A percentile compares a stretch with the other conserved stretches of the same genome.
phyloP scores from a whole-genome alignment of 2,329 filamentous ascomycete genomes.

The Monosporascus sp. region DNA sequence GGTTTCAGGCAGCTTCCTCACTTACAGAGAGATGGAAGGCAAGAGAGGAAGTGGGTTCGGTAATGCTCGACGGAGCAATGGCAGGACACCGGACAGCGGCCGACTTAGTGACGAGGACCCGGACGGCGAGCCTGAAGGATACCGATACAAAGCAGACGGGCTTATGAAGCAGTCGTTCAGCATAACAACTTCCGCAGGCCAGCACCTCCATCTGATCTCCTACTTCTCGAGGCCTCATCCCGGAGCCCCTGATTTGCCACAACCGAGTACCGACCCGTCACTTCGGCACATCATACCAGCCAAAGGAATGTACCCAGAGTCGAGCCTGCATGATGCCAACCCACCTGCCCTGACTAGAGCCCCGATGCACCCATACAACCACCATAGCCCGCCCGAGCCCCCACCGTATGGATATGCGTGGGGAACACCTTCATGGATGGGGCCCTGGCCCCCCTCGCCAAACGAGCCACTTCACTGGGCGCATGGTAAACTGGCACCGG shows the following conservation, averaged over 20 bases:
- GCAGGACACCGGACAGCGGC: constrained; percentile 79
- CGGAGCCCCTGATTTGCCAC: constrained; percentile 65
- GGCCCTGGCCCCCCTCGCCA: constrained; percentile 33
- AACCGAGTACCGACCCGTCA: constrained; percentile 74
- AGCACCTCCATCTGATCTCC: constrained; percentile 95
- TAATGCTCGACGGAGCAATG: constrained; percentile 50
- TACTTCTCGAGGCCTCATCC: constrained; percentile 85
- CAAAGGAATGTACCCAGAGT: constrained; percentile 97
- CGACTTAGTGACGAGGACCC: constrained; percentile 81
- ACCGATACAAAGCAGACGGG: constrained; percentile 91
- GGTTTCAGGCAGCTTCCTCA: constrained; percentile 94
- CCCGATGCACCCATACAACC: constrained; percentile 53
- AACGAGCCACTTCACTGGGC: constrained; percentile 35
- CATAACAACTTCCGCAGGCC: constrained; percentile 82
- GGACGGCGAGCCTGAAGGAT: constrained; percentile 81
- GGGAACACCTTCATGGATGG: constrained; percentile 31
- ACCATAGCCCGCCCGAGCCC: constrained; percentile 19
- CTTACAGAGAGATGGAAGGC: constrained; percentile 98
- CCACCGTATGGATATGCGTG: constrained; percentile 34
- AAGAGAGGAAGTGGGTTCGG: constrained; percentile 81
- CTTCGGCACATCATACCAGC: constrained; percentile 78
- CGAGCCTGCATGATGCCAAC: constrained; percentile 80
- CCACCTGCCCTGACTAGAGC: constrained; percentile 75
- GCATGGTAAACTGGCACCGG: constrained; percentile 20
- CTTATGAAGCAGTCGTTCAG: constrained; percentile 99